These are phyloP conservation scores for Phytopythium chamaehyphon DNA, from an alignment of 352 stramenopile species.

Conservation along the genomic window DNA sequence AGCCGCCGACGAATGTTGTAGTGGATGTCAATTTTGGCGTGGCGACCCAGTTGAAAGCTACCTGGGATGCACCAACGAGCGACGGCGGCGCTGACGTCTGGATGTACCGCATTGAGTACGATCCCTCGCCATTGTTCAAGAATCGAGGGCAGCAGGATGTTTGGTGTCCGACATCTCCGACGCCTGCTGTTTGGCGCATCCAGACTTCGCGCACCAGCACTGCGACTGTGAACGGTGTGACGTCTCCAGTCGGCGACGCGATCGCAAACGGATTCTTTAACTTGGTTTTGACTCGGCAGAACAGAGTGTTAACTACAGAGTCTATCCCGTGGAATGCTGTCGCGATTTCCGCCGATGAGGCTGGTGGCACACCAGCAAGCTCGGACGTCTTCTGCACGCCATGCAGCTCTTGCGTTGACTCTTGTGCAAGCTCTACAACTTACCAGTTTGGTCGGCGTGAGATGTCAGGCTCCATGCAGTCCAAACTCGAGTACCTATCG, in stretches of 20 bases:
- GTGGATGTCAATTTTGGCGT: conserved; percentile 77
- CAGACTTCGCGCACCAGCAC: conserved; percentile 16
- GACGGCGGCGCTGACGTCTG: conserved; percentile 53
- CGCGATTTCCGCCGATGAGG: conserved; percentile 77
- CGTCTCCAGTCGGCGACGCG: conserved; percentile 15
- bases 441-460: conserved; percentile 29
- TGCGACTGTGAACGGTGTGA: too few relatives aligned
- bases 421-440: conserved; percentile 16
- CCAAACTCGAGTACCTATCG: conserved; percentile 51
- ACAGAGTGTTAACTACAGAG: conserved; percentile 45
- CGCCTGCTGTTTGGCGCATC: conserved; percentile 55
- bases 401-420: conserved; percentile 35
- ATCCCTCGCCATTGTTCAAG: conserved; percentile 61
- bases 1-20: conserved; percentile 52
- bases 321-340: conserved; percentile 93
- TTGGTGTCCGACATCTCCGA: conserved; percentile 56
- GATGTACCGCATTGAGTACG: conserved; percentile 81
- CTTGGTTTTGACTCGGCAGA: conserved; percentile 44
- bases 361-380: conserved; percentile 28
- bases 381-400: conserved; percentile 65
- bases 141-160: conserved; percentile 57
- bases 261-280: conserved; percentile 59
- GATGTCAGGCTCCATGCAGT: conserved; percentile 67
- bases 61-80: conserved; percentile 43
- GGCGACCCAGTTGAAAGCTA: conserved; percentile 57